Evolutionary conservation across 352 stramenopile genomes (phyloP), one percentile per base, ranked within the genome.

Genomic region (Pythium vanterpoolii): DNA sequence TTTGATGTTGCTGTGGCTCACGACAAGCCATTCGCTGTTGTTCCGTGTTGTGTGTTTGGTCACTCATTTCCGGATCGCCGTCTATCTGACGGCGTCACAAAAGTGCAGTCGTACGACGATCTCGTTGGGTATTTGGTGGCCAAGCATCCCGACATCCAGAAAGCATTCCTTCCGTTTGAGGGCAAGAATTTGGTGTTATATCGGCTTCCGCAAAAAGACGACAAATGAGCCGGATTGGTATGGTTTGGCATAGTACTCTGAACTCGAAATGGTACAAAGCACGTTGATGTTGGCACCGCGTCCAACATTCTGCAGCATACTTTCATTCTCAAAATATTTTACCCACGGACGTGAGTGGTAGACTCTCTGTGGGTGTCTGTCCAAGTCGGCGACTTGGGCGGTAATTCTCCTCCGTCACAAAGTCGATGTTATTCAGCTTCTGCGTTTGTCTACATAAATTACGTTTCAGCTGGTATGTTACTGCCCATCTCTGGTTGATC

Each of bases 31-130:
- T 98, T 98, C 73, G 92, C 95, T 3, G 77, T 99, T 10, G 94
- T 98, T n/a, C 96, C 96, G 1, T 99, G 96, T 61, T 98, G 95
- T 64, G 95, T 98, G 13, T 98, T 98, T 69, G 86, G 86, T 5
- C 86, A 87, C 24, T 77, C 93, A 56, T 98, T 98, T 77, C 90
- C 89, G 5, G 43, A 83, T 21, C 81, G 81, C 7, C 77, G 72
- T 40, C 48, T 70, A 11, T 62, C 70, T 1, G 56, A 85, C 43
- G 52, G 56, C 3, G 73, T 74, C 19, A 68, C 54, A 13, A 74
- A 78, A 39, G 89, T 97, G 3, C 46, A 82, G 10, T 93, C 83
- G 24, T 93, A 93, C 57, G 76, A 90, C 30, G 64, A 91, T 16
- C 74, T 96, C 28, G 67, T 96, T 30, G 60, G 79, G 55, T 95